These are phyloP conservation scores for Eragrostis nindensis DNA, from an alignment of 176 grass and related monocot species.

Conservation along the genomic window DNA sequence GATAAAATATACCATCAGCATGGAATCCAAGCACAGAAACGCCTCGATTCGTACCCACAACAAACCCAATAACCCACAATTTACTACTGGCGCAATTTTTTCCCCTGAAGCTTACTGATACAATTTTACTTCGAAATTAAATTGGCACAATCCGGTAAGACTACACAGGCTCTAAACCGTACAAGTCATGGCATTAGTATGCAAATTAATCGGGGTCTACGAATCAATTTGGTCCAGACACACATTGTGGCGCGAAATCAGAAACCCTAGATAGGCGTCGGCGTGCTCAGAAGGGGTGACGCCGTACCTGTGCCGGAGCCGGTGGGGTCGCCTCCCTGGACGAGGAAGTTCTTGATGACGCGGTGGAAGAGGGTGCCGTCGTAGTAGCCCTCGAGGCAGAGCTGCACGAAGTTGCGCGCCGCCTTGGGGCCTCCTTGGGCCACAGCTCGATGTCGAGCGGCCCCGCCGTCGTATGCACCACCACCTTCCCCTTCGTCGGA, in stretches of 20 bases:
- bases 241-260: background rate
- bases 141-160: background rate
- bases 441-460: conserved; percentile 93
- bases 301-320: conserved; percentile 67
- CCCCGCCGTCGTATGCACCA: conserved; percentile 79
- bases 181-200: background rate
- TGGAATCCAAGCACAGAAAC: conserved; percentile 16
- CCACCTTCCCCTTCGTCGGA: conserved; percentile 92
- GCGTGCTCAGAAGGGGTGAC: background rate
- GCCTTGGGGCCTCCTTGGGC: conserved; percentile 95
- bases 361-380: conserved; percentile 88
- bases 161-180: background rate
- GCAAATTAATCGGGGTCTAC: background rate
- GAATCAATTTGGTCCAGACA: background rate
- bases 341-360: conserved; percentile 89
- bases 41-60: background rate
- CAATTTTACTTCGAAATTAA: background rate
- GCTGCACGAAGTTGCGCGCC: conserved; percentile 92
- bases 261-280: conserved; percentile 37
- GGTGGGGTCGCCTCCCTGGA: conserved; percentile 90
- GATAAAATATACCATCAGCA: conserved; percentile 14
- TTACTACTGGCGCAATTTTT: background rate
- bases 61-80: background rate
- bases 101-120: no score
- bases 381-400: conserved; percentile 94